phyloP scores from a whole-genome alignment of 495 filamentous ascomycete species.

The Pyronema domesticum region DNA sequence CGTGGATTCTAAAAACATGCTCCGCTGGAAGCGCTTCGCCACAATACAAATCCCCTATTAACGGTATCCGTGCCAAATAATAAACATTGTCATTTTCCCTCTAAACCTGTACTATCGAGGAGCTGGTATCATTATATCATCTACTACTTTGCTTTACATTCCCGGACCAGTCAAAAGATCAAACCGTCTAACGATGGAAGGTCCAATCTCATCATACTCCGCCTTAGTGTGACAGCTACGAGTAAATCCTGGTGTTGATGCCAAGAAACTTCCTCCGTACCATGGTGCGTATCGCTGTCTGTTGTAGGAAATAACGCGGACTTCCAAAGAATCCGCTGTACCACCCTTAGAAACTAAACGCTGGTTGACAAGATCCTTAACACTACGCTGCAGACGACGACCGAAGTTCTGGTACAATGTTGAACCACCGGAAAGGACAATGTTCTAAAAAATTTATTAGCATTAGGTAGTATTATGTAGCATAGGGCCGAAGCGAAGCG shows the following conservation, averaged over 20 bases:
- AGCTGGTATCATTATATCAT: too few species aligned
- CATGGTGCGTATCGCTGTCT: conserved; percentile 90
- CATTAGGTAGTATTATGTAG: background rate
- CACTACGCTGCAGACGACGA: conserved; percentile 83
- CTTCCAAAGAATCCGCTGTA: conserved; percentile 69
- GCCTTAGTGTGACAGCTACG: conserved; percentile 99
- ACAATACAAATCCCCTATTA: too few species aligned
- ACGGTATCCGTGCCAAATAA: too few species aligned
- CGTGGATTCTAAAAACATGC: too few species aligned
- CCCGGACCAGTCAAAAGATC: conserved; percentile 87
- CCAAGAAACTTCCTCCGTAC: conserved; percentile 92
- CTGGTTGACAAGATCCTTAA: conserved; percentile 82
- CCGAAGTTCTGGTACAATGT: conserved; percentile 98
- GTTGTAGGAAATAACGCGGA: conserved; percentile 92
- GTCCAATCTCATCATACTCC: conserved; percentile 82
- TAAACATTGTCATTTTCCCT: too few species aligned
- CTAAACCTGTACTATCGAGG: too few species aligned
- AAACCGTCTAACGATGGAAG: conserved; percentile 88
- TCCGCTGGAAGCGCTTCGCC: too few species aligned
- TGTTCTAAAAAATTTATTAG: conserved; percentile 40
- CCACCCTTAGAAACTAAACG: conserved; percentile 75
- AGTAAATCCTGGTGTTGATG: conserved; percentile 95
- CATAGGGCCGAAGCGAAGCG: background rate
- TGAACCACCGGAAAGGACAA: conserved; percentile 89
- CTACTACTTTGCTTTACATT: conserved; percentile 24